Evolutionary conservation across 352 stramenopile genomes (phyloP).

Genomic region (Globisporangium uncinulatum): DNA sequence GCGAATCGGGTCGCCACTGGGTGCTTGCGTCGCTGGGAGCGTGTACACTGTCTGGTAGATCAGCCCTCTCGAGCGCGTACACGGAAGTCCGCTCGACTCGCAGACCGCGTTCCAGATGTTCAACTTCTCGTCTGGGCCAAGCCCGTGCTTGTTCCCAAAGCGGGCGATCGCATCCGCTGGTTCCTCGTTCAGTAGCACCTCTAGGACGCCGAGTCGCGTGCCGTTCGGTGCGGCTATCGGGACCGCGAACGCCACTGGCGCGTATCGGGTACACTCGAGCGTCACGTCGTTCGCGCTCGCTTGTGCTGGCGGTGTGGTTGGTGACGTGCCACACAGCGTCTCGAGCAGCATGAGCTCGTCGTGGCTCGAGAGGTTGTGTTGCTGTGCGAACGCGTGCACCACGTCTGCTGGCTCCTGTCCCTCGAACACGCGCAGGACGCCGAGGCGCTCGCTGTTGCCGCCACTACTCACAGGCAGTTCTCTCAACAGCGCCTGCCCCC

Average conservation of each 20-base stretch:
- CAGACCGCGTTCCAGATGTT: conserved; percentile 52
- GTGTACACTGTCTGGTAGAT: conserved; percentile 64
- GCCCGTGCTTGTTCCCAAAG: conserved; percentile 68
- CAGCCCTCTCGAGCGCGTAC: conserved; percentile 45
- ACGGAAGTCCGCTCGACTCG: conserved; percentile 39
- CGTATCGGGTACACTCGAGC: conserved; percentile 49
- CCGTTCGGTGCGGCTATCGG: conserved; percentile 58
- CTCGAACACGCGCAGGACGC: conserved; percentile 52
- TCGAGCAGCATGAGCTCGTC: conserved; percentile 45
- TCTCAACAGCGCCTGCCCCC: conserved; percentile 45
- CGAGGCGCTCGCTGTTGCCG: conserved; percentile 23
- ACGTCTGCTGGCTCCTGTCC: conserved; percentile 68
- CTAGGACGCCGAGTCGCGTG: conserved; percentile 49
- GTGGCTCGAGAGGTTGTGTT: conserved; percentile 30
- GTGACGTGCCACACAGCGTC: conserved; percentile 33
- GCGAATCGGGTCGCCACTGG: background rate
- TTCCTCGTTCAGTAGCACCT: conserved; percentile 62
- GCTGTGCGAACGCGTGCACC: conserved; percentile 59
- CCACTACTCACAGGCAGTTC: conserved; percentile 32
- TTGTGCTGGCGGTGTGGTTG: background rate
- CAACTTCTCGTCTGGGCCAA: conserved; percentile 48
- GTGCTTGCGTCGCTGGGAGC: conserved; percentile 28
- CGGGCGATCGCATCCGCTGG: conserved; percentile 62
- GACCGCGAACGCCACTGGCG: conserved; percentile 51
- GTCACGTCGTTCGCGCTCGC: background rate